phyloP scores from a whole-genome alignment of 1,139 yeast genomes.

The Groenewaldozyma auringiensis region DNA sequence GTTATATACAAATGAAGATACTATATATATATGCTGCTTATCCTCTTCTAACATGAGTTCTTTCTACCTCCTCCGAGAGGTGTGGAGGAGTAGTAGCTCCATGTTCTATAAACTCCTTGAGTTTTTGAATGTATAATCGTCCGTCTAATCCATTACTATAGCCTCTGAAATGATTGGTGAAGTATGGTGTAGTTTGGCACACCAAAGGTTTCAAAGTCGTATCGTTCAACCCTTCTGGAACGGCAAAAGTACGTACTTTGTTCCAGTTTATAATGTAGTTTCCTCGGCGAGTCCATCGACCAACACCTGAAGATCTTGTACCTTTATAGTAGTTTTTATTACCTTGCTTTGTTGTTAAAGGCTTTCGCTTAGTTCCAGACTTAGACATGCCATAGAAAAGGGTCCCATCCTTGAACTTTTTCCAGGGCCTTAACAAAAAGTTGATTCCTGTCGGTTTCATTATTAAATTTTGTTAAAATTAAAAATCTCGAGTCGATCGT shows the following conservation, averaged over 20 bases:
- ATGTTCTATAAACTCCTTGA: constrained; percentile 65
- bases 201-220: constrained; percentile 65
- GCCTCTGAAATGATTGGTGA: constrained; percentile 62
- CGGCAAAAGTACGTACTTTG: constrained; percentile 85
- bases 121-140: constrained; percentile 60
- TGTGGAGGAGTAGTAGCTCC: constrained; percentile 43
- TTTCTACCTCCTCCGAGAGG: constrained; percentile 11
- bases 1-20: not conserved
- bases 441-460: constrained; percentile 33
- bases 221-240: constrained; percentile 46
- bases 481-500: too few species aligned
- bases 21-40: not conserved
- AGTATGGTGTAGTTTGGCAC: constrained; percentile 58
- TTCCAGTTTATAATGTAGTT: constrained; percentile 71
- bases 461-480: constrained; percentile 7
- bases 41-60: not conserved
- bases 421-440: constrained; percentile 78
- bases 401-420: constrained; percentile 65
- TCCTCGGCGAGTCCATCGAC: constrained; percentile 67
- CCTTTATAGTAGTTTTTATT: constrained; percentile 93
- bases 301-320: constrained; percentile 91
- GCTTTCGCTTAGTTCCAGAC: constrained; percentile 75
- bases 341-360: constrained; percentile 88
- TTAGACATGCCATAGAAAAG: constrained; percentile 73
- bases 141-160: constrained; percentile 68